Conservation (phyloP, 2,329 filamentous ascomycete species). For the Ploettnerulaceae sp. region DNA sequence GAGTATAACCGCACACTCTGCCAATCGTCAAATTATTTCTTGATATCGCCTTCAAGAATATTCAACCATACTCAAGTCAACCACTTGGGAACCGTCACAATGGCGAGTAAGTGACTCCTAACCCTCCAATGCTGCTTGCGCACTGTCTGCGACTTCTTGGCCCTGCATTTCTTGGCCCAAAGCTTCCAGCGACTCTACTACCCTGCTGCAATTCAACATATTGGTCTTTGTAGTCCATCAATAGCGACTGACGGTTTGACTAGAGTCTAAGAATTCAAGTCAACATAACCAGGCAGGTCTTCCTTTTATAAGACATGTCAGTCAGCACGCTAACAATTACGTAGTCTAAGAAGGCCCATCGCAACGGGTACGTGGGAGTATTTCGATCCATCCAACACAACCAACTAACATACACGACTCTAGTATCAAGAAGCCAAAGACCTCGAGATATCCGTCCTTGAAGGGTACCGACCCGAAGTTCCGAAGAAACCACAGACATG, state of each 20-base stretch:
- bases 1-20: slow-evolving; percentile 6
- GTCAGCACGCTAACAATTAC: slow-evolving; percentile 35
- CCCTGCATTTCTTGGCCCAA: no score
- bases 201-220: background rate
- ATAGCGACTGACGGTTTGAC: background rate
- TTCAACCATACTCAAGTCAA: slow-evolving; percentile 14
- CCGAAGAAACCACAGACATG: slow-evolving; percentile 99
- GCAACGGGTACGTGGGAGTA: slow-evolving; percentile 71
- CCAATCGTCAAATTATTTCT: background rate
- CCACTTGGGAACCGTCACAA: slow-evolving; percentile 43
- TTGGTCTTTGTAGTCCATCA: background rate
- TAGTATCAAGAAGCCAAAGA: slow-evolving; percentile 99
- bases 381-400: background rate
- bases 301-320: background rate
- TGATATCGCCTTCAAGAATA: slow-evolving; percentile 4
- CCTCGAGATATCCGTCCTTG: slow-evolving; percentile 95
- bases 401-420: slow-evolving; percentile 12
- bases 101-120: slow-evolving; percentile 58
- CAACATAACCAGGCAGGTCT: slow-evolving; percentile 22
- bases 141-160: background rate
- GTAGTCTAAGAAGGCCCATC: slow-evolving; percentile 97
- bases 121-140: background rate
- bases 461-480: slow-evolving; percentile 99
- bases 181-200: no score
- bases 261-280: slow-evolving; percentile 18